Evolutionary conservation across 169 alveolate genomes (phyloP).

Genomic region (Amoebophrya sp.): DNA sequence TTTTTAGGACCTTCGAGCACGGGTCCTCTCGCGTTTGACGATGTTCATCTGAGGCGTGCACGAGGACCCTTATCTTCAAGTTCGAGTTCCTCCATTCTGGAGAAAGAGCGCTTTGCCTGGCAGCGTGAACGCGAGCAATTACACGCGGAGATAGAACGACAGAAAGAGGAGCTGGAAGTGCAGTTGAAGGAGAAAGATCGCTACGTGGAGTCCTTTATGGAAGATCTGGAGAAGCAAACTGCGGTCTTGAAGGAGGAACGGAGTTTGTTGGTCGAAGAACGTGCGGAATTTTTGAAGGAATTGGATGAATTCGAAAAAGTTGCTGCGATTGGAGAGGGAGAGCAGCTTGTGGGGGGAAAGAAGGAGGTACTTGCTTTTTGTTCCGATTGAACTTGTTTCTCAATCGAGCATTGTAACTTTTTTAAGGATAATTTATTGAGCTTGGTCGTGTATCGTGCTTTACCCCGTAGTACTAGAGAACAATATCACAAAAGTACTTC

Average conservation of each 20-base stretch:
- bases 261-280: not conserved
- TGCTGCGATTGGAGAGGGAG: not conserved
- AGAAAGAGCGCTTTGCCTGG: not conserved
- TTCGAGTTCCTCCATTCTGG: too few species aligned
- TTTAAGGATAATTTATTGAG: too few species aligned
- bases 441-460: too few species aligned
- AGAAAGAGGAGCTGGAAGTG: not conserved
- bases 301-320: not conserved
- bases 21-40: too few species aligned
- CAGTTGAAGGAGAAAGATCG: not conserved
- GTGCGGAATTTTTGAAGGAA: not conserved
- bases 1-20: too few species aligned
- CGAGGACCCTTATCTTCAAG: not conserved
- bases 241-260: not conserved
- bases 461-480: too few species aligned
- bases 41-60: not conserved
- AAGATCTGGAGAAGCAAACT: not conserved
- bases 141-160: not conserved
- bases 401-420: too few species aligned
- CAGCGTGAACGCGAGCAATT: not conserved
- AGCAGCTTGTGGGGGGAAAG: too few species aligned
- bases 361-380: too few species aligned
- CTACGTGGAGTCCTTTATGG: too few species aligned
- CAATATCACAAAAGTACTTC: too few species aligned
- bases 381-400: too few species aligned